Base-by-base conservation (phyloP, 805 yeast genomes). In the Schizosaccharomyces osmophilus region DNA sequence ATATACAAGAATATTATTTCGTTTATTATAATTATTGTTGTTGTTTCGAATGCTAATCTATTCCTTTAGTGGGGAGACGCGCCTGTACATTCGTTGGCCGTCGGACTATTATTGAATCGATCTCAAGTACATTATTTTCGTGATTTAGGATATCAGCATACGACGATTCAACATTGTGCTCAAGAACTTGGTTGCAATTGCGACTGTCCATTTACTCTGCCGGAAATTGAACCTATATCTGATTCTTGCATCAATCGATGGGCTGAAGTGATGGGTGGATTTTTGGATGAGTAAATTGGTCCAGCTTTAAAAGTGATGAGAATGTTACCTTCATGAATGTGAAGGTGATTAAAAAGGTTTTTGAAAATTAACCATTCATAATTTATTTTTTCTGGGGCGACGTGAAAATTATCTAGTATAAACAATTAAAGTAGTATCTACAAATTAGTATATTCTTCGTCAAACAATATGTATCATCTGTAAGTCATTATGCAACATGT, bases 71-170 rank as follows among this genome's bases (percentile, higher is more conserved):
- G 97, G 97, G 97, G 97, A 1, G 97, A 90, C 75, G 96, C 97
- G 0, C 95, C 97, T 0, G 82, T 90, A 4, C 97, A 88, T 70
- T 83, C 96, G 0, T 71, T 93, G 29, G 97, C 94, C 0, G 79
- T 85, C 4, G 90, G 87, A 0, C 76, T 93, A 78, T 75, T 85
- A 66, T 73, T 89, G 51, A 77, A 84, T 63, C 70, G 82, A 1
- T 73, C 79, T 1, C 86, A 89, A 63, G 74, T 90, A 9, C 97
- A 90, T 72, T 90, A 88, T 72, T 90, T 90, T 73, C 74, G 96
- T 64, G 97, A 90, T 68, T 82, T 90, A 65, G 97, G 97, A 0
- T 90, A 89, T 71, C 77, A 79, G 62, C 97, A 90, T 69, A 78
- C 90, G 0, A 79, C 84, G 0, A 73, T 88, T 61, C 83, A 79